Evolutionary conservation across 805 yeast genomes (phyloP).

Genomic region (Candida yuanshanica): DNA sequence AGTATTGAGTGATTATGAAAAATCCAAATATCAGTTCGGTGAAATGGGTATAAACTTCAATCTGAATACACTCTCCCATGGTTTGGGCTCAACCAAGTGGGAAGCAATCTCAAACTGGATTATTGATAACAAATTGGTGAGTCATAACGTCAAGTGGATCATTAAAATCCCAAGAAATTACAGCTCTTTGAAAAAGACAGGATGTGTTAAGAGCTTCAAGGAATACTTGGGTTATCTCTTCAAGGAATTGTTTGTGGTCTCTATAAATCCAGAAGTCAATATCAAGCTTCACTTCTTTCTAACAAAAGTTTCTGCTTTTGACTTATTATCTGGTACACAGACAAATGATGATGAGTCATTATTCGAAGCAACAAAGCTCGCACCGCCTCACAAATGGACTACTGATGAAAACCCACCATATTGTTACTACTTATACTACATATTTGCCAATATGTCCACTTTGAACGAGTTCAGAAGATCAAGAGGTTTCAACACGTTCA

Average conservation of each 20-base stretch:
- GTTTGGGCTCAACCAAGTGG: constrained; percentile 22
- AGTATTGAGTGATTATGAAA: constrained; percentile 30
- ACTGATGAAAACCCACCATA: constrained; percentile 33
- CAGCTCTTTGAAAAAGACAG: constrained; percentile 17
- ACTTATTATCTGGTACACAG: constrained; percentile 24
- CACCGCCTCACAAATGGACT: constrained; percentile 28
- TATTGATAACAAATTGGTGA: constrained; percentile 30
- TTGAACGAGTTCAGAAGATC: constrained; percentile 19
- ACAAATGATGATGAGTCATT: constrained; percentile 14
- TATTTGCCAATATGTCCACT: constrained; percentile 21
- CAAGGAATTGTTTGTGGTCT: constrained; percentile 27
- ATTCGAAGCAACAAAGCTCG: constrained; percentile 14
- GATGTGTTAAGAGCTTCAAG: constrained; percentile 24
- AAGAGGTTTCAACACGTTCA: constrained; percentile 12
- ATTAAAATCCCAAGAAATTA: constrained; percentile 30
- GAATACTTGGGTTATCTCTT: constrained; percentile 29
- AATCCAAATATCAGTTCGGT: constrained; percentile 33
- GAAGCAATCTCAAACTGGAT: constrained; percentile 30
- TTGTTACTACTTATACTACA: constrained; percentile 33
- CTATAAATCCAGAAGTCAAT: constrained; percentile 19
- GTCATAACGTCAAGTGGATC: constrained; percentile 36
- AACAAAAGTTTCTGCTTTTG: constrained; percentile 29
- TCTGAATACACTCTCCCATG: constrained; percentile 13
- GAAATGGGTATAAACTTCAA: constrained; percentile 32
- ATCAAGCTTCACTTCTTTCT: constrained; percentile 26